Percentiles rank a stretch among this genome's conserved stretches.
phyloP scores from a whole-genome alignment of 225 moss, liverwort and hornwort species.

The Bryum argenteum region DNA sequence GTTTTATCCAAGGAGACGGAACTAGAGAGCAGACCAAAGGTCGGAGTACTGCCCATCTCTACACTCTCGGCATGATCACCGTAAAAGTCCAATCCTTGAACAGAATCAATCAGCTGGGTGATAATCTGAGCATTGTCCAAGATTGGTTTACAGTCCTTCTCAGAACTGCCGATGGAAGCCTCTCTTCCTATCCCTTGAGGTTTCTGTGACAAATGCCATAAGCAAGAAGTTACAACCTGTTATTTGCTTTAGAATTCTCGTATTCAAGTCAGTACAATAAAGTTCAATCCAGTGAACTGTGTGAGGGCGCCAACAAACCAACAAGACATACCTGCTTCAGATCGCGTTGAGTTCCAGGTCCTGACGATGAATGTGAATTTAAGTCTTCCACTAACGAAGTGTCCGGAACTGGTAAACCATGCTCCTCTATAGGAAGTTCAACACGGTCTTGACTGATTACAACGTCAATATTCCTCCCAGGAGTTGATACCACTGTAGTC shows the following conservation, averaged over 20 bases:
- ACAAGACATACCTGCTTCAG: constrained; percentile 32
- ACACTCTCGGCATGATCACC: constrained; percentile 32
- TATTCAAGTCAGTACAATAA: neutral
- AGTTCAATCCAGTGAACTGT: neutral
- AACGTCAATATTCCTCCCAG: constrained; percentile 25
- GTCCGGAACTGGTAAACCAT: constrained; percentile 20
- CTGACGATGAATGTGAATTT: neutral
- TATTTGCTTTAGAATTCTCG: neutral
- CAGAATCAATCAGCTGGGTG: constrained; percentile 52
- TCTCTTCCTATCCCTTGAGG: neutral
- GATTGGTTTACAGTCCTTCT: constrained; percentile 49
- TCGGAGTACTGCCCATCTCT: constrained; percentile 31
- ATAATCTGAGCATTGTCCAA: constrained; percentile 51
- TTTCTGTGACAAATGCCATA: constrained; percentile 20
- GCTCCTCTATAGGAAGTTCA: constrained; percentile 17
- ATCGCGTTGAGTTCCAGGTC: constrained; percentile 6
- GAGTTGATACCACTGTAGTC: constrained; percentile 17
- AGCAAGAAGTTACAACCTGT: constrained; percentile 1
- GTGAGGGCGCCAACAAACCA: neutral
- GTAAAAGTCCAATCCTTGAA: constrained; percentile 44
- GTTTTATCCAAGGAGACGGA: constrained; percentile 46
- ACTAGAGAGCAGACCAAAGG: constrained; percentile 40
- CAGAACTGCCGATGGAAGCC: constrained; percentile 12
- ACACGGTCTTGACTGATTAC: constrained; percentile 18
- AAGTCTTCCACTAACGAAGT: constrained; percentile 19